Base-by-base conservation (phyloP, 2,329 filamentous ascomycete genomes). In the Colletotrichum karsti region DNA sequence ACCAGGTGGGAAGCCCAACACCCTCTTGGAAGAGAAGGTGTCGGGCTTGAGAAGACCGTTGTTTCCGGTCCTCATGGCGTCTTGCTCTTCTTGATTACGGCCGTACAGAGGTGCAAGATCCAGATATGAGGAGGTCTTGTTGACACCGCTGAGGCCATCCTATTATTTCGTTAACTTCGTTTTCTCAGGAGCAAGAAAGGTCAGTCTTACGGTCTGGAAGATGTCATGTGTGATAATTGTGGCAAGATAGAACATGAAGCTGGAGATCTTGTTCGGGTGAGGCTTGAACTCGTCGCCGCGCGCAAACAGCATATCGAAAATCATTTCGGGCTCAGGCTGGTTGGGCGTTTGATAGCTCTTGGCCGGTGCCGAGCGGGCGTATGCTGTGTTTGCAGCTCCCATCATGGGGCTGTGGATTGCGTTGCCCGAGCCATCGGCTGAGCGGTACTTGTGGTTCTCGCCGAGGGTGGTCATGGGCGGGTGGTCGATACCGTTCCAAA, bases 11-110 rank as follows among this genome's bases (percentile, higher is more conserved):
- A 87, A 85, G 22, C 81, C 82, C 7, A 87, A 74, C 5, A 87
- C 76, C 24, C 85, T 79, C 22, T 80, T 81, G 69, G 87, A 85
- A 0, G 84, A 84, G 71, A 88, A 88, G 72, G 82, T 84, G 67
- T 88, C 85, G 1, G 84, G 84, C 73, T 87, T 86, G 68, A 88
- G 78, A 71, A 83, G 84, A 51, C 85, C 85, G 46, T 85, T 81
- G 10, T 80, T 75, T 63, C 79, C 79, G 0, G 84, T 86, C 20
- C 85, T 77, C 77, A 88, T 84, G 6, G 70, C 69, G 64, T 84
- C 79, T 70, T 87, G 85, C 70, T 88, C 84, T 1, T 76, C 73
- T 70, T 83, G 80, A 59, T 83, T 85, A 67, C 83, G 85, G 8
- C 85, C 85, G 67, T 88, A 88, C n/a, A 88, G 74, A 7, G 85